Base-by-base conservation (phyloP, 2,329 filamentous ascomycete species). In the Ceratocystis alfenasii region DNA sequence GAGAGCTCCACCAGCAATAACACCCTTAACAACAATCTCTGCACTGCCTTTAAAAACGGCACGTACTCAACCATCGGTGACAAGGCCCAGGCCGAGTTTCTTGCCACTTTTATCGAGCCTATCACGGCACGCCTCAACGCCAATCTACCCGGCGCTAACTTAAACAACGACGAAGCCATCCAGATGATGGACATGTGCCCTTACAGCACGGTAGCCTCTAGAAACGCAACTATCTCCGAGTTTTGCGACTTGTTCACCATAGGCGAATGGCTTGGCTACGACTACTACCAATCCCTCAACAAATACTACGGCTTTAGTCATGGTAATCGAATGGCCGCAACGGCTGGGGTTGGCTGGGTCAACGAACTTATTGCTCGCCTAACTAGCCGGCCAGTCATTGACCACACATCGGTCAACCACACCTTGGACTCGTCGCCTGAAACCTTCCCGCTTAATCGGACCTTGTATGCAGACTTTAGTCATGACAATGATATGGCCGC, bases 171-270 rank as follows among this genome's bases (percentile, higher is more conserved):
- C 0, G 85, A 93, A 44, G 83, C 85, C 0, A 78, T 91, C 66
- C 82, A 81, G 66, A 73, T 96, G 44, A 96, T 96, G 90, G 90
- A 96, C 71, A 79, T 96, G 68, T 96, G 92, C 72, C 87, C 92
- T 0, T 96, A 90, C 76, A 82, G 87, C 70, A 93, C 89, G 0
- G 84, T 95, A n/a, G 84, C 87, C 7, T 78, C 83, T 5, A 72
- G 75, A 0, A 75, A 80, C 2, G 81, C 77, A 3, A 69, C 67
- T 0, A 73, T 87, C 8, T 90, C 90, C 0, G 77, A 79, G 0
- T 95, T 96, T 75, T 96, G 92, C 75, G 73, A 74, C 15, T 78
- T 96, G 30, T 96, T 96, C 76, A 86, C 83, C 0, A 73, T 79
- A 15, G 74, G 81, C 0, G 90, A 95, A 74, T 96, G 90, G 89